Base-by-base conservation (phyloP, 192 early-diverging fungal species). In the Coemansia sp. region DNA sequence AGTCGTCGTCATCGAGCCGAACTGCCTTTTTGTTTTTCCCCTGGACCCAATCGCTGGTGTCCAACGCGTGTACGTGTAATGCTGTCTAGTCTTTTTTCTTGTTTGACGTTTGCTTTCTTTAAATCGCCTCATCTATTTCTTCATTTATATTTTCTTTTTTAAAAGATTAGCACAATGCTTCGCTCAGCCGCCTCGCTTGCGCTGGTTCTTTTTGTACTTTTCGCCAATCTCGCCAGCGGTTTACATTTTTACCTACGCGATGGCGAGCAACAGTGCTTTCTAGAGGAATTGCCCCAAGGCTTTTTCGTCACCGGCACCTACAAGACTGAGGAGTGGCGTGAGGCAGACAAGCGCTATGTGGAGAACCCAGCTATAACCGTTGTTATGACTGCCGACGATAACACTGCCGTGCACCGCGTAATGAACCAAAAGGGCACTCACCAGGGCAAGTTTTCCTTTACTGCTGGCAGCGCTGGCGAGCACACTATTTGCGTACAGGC, bases 171-270 rank as follows among this genome's bases (percentile, higher is more conserved):
- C 27, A 67, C 20, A 68, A 77, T 72, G 75, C 70, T 63, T 41
- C 80, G 73, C 52, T 63, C 75, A 29, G 66, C 65, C 47, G 40
- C 70, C 22, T 52, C 77, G 10, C 38, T 76, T 24, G 70, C 76
- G 22, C 40, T 80, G 18, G 62, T 85, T 44, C 50, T 72, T 9
- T 22, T 57, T n/a, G 41, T 50, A 18, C 29, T 58, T 18, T 38
- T 68, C 22, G 55, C 76, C 53, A 75, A 65, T 61, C 58, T 78
- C 13, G 66, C 62, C 53, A 78, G 67, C 62, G 91, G 89, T 16
- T 87, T 98, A 64, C 93, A 97, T 79, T 97, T 98, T 73, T 98
- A 96, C 71, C 88, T 97, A 18, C 95, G 94, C 66, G 94, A 94
- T 55, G 82, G 78, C 52, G 92, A 96, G 68, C 89, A 91, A 75